Percentiles rank a stretch among this genome's conserved stretches.
Conservation (phyloP, 2,329 filamentous ascomycete species). For the Delphinella strobiligena region DNA sequence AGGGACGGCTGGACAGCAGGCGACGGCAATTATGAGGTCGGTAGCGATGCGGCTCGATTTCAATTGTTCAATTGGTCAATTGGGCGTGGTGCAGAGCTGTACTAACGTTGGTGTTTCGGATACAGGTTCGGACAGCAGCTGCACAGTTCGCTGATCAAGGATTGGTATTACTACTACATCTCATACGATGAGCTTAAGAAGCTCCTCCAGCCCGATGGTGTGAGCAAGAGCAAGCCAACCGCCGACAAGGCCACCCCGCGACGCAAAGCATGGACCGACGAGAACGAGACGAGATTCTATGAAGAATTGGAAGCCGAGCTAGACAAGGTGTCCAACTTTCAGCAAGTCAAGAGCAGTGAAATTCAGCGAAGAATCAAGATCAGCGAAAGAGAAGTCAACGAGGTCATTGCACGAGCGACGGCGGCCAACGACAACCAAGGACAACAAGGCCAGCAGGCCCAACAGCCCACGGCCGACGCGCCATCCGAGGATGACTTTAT, state of each 20-base stretch:
- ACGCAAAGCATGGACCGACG: slow-evolving; percentile 69
- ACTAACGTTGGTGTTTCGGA: not conserved
- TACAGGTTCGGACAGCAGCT: slow-evolving; percentile 87
- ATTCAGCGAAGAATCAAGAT: slow-evolving; percentile 81
- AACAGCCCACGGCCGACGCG: slow-evolving; percentile 23
- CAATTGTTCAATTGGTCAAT: not conserved
- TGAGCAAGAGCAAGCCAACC: slow-evolving; percentile 42
- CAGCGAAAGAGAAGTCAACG: slow-evolving; percentile 78
- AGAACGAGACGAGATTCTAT: slow-evolving; percentile 84
- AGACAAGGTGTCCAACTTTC: slow-evolving; percentile 95
- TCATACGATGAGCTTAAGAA: slow-evolving; percentile 89
- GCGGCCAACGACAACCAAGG: slow-evolving; percentile 34
- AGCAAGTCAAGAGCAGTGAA: slow-evolving; percentile 93
- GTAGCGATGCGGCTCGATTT: not conserved
- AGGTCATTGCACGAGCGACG: slow-evolving; percentile 63
- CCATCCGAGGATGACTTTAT: slow-evolving; percentile 88
- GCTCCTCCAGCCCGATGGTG: slow-evolving; percentile 61
- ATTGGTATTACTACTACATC: slow-evolving; percentile 98
- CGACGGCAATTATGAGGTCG: not conserved
- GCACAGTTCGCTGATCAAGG: slow-evolving; percentile 86
- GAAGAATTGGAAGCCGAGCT: slow-evolving; percentile 78
- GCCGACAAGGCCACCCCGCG: slow-evolving; percentile 23
- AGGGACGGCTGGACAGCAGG: too few relatives aligned
- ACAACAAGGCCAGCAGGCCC: slow-evolving; percentile 19
- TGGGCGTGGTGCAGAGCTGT: too few relatives aligned